Conservation (phyloP, 1,284 basidiomycete genomes). For the Singerocomus inundabilis region DNA sequence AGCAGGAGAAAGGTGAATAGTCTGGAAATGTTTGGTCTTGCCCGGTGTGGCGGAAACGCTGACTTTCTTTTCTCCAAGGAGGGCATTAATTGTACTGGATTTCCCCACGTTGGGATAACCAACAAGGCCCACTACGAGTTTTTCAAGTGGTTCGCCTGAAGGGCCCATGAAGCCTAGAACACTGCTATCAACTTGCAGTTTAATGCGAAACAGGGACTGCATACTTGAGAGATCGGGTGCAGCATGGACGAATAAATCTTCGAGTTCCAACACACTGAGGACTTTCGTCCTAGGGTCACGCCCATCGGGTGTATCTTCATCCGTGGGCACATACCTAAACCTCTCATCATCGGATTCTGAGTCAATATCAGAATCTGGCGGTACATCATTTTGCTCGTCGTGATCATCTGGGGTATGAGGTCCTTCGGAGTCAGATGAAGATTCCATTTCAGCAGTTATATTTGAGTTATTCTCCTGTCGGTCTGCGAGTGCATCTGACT, state of each 20-base stretch:
- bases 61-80: slow-evolving; percentile 95
- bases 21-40: slow-evolving; percentile 99
- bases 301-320: slow-evolving; percentile 51
- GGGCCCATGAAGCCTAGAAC: slow-evolving; percentile 62
- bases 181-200: not conserved
- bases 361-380: slow-evolving; percentile 29
- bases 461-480: not conserved
- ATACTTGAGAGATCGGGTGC: slow-evolving; percentile 78
- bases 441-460: slow-evolving; percentile 14
- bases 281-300: slow-evolving; percentile 76
- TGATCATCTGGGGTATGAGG: slow-evolving; percentile 25
- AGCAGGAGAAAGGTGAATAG: slow-evolving; percentile 85
- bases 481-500: not conserved
- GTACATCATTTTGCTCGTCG: slow-evolving; percentile 29
- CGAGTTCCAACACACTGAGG: slow-evolving; percentile 86
- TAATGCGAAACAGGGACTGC: slow-evolving; percentile 19
- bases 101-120: slow-evolving; percentile 99
- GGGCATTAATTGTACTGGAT: slow-evolving; percentile 94
- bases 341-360: slow-evolving; percentile 37
- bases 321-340: slow-evolving; percentile 46
- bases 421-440: slow-evolving; percentile 28
- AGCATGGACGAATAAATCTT: slow-evolving; percentile 76
- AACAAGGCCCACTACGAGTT: slow-evolving; percentile 89
- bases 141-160: slow-evolving; percentile 60
- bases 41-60: slow-evolving; percentile 97